phyloP scores from a whole-genome alignment of 2,329 filamentous ascomycete genomes.

The Pseudophaeomoniella oleicola region DNA sequence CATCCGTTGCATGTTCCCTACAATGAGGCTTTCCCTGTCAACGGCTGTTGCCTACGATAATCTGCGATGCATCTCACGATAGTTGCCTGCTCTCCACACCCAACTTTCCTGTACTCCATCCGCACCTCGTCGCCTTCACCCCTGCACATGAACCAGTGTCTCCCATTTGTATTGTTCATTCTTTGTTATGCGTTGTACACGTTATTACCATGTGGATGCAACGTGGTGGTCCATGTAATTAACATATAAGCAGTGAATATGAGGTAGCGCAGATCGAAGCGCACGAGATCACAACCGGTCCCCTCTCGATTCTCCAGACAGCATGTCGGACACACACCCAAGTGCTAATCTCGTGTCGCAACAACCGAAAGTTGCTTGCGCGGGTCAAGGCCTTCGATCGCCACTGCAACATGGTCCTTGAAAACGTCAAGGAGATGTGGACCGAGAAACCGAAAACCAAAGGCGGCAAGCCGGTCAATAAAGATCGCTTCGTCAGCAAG shows the following conservation, averaged over 20 bases:
- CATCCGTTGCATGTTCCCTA: constrained; percentile 7
- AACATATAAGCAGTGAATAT: constrained; percentile 52
- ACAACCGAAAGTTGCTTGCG: constrained; percentile 94
- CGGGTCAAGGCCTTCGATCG: constrained; percentile 97
- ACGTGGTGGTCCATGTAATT: not conserved
- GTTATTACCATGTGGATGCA: not conserved
- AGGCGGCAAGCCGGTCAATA: constrained; percentile 85
- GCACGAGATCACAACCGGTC: constrained; percentile 65
- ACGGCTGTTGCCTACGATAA: not conserved
- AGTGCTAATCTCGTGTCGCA: constrained; percentile 92
- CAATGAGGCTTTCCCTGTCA: not conserved
- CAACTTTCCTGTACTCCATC: constrained; percentile 5
- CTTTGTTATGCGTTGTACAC: not conserved
- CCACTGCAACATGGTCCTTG: constrained; percentile 97
- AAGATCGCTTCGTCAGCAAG: constrained; percentile 96
- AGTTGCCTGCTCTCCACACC: constrained; percentile 1
- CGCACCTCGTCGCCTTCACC: constrained; percentile 7
- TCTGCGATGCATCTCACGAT: constrained; percentile 1
- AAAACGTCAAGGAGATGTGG: constrained; percentile 99
- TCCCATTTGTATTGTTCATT: constrained; percentile 3
- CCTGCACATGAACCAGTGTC: constrained; percentile 7
- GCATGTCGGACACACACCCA: constrained; percentile 89
- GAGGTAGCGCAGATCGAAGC: constrained; percentile 72
- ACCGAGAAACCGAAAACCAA: constrained; percentile 69
- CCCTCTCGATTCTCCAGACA: constrained; percentile 88